Evolutionary conservation across 805 yeast genomes (phyloP), one percentile per base, ranked within the genome.

Genomic region (Cyberlindnera nakhonratchasimensis): DNA sequence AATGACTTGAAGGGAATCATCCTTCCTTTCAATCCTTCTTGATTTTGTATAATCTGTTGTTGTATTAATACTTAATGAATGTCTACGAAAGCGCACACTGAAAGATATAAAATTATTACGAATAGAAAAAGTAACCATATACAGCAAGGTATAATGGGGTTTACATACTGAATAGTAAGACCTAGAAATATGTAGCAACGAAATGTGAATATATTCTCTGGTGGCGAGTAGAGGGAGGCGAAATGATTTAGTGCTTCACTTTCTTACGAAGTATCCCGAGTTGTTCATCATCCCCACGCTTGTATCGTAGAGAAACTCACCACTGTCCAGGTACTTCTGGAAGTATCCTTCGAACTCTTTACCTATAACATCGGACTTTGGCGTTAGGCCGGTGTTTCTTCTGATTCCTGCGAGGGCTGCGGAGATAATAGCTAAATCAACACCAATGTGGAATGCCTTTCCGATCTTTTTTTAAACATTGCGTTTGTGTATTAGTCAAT

Each of bases 291-390:
- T 70, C 4, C 85, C 82, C 10, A 84, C 82, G 17, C 83, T 69
- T 42, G 77, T 74, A 57, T 89, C 96, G 51, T 82, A 80, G 3
- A 84, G 66, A 62, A 80, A 79, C 57, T 93, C 99, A n/a, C 99
- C 99, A 22, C 82, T 59, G 39, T 79, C 84, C 48, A 93, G 71
- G 59, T 90, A 93, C 58, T 79, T 82, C 26, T 67, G 65, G 5
- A 82, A 68, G 53, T 79, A 80, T 29, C 68, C 65, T 50, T 71
- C 72, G 5, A 75, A 62, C 7, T 75, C 74, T 16, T 67, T 64
- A 11, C 65, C 63, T 16, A 80, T 54, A 1, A 63, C 34, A 11
- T 75, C 76, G 11, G 76, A 50, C 53, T 82, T 75, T 26, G 82
- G 80, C 1, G 78, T 73, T 21, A 84, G 64, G 0, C 93, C 91